phyloP scores from a whole-genome alignment of 169 alveolate species.

The Ichthyophthirius multifiliis region DNA sequence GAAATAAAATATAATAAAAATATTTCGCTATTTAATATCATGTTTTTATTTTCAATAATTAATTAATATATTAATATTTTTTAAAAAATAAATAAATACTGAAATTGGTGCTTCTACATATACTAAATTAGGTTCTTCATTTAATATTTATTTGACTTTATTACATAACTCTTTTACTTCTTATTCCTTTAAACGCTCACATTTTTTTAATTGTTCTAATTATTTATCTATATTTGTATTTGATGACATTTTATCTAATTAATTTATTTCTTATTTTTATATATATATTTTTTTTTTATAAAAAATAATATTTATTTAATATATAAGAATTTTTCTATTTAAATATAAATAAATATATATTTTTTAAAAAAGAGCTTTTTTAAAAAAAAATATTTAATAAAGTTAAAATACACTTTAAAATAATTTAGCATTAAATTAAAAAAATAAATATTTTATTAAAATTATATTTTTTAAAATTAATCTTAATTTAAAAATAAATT shows the following conservation, averaged over 20 bases:
- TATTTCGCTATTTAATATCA: background rate
- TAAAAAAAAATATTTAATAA: too few species aligned
- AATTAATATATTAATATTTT: constrained; percentile 2
- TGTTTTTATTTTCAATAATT: background rate
- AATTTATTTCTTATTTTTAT: too few species aligned
- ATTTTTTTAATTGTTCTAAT: constrained; percentile 60
- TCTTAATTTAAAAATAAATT: too few species aligned
- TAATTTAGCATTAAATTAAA: too few species aligned
- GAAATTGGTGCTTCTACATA: constrained; percentile 78
- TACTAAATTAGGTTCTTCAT: constrained; percentile 64
- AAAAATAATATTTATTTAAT: too few species aligned
- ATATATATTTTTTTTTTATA: too few species aligned
- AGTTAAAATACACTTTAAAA: too few species aligned
- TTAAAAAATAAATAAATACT: constrained; percentile 36
- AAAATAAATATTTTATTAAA: too few species aligned
- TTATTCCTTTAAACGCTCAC: constrained; percentile 59
- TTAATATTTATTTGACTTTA: constrained; percentile 69
- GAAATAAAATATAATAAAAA: background rate
- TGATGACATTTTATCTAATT: constrained; percentile 15
- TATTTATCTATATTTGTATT: constrained; percentile 47
- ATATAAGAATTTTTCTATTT: too few species aligned
- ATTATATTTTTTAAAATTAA: too few species aligned
- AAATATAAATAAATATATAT: too few species aligned
- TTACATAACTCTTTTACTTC: constrained; percentile 70
- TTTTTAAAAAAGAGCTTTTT: too few species aligned